Evolutionary conservation across 129 eudicot species (phyloP), one percentile per base, ranked within the genome.

Genomic region (Rutidosis leptorrhynchoides): DNA sequence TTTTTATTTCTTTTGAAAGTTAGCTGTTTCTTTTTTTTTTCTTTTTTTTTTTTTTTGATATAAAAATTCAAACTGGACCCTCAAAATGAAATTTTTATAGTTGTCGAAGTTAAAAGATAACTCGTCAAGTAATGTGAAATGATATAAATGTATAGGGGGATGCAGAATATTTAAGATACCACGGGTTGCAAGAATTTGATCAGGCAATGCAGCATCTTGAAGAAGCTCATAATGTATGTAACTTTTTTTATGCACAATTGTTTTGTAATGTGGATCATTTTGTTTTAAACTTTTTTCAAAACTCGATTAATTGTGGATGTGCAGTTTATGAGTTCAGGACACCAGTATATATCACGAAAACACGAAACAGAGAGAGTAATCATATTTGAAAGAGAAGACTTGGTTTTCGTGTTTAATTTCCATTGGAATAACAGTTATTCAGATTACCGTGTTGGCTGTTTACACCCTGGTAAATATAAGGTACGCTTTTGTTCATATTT

Each of bases 281-380:
- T 24, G 42, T n/a, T n/a, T n/a, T n/a, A n/a, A n/a, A n/a, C n/a
- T n/a, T n/a, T n/a, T n/a, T n/a, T n/a, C n/a, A 69, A 24, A 71
- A 26, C 40, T 17, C 29, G 21, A 62, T 62, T 17, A 3, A 35
- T 6, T 65, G 48, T 62, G 61, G 62, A 29, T 76, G 42, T 68
- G 97, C 92, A 94, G 97, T 94, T 94, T 77, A 89, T 94, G 99
- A 86, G 88, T 49, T 94, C 99, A 53, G 83, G 73, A 67, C 97
- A 94, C 77, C 97, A 86, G 74, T 94, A 86, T 56, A 84, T 94
- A 75, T 89, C 99, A 60, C 82, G 93, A 65, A 89, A 94, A 63
- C 85, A 86, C 67, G 99, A 94, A 87, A 86, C 81, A 35, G 99
- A 89, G 59, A 84, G 85, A 77, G 79, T 94, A 16, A 86, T 94